These are phyloP conservation scores for Xylariales sp. DNA, from an alignment of 2,329 filamentous ascomycete genomes.

Conservation along the genomic window DNA sequence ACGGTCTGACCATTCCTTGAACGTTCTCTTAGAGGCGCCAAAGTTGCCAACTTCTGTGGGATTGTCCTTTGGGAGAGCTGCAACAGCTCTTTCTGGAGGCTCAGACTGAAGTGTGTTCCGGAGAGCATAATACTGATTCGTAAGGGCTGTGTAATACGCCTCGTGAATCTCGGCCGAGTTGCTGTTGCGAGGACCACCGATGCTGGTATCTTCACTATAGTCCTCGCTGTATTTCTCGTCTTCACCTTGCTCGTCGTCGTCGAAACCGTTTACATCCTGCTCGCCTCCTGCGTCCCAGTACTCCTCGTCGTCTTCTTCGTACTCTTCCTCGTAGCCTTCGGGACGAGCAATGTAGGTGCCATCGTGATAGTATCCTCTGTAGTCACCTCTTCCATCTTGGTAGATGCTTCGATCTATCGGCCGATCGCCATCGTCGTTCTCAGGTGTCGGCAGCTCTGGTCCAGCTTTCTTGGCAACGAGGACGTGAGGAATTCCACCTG, in stretches of 20 bases:
- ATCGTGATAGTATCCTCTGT: conserved; percentile 66
- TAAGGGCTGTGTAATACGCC: conserved; percentile 64
- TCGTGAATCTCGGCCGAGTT: conserved; percentile 45
- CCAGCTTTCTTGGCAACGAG: conserved; percentile 59
- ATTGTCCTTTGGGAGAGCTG: conserved; percentile 48
- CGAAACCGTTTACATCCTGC: conserved; percentile 15
- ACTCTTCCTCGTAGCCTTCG: conserved; percentile 27
- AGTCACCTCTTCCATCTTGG: conserved; percentile 44
- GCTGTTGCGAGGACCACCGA: conserved; percentile 25
- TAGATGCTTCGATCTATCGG: conserved; percentile 41
- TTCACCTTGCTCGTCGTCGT: background rate
- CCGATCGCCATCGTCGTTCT: conserved; percentile 25
- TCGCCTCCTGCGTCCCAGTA: conserved; percentile 23
- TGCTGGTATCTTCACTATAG: conserved; percentile 17
- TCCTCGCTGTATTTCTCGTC: conserved; percentile 19
- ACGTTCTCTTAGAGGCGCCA: conserved; percentile 44
- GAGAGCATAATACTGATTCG: conserved; percentile 60
- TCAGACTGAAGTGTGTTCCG: conserved; percentile 54
- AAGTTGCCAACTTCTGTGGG: conserved; percentile 52
- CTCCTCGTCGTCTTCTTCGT: conserved; percentile 22
- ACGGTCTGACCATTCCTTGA: conserved; percentile 46
- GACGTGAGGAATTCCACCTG: conserved; percentile 66
- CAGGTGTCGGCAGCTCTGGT: conserved; percentile 39
- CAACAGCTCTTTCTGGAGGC: conserved; percentile 49
- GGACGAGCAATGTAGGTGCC: conserved; percentile 71